Evolutionary conservation across 306 rosid species (phyloP).

Genomic region (Begonia masoniana): DNA sequence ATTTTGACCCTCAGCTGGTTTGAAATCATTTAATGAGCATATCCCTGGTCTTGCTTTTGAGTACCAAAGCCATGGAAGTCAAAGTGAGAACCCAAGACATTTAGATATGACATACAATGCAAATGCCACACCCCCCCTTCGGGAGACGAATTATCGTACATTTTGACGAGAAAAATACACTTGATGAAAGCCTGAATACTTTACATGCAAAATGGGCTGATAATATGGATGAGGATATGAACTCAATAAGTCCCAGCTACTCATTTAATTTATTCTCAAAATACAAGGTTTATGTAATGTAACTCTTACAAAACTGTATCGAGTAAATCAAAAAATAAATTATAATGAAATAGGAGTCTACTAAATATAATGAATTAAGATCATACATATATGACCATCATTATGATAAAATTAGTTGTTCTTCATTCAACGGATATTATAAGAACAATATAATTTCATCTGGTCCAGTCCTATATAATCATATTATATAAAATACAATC

Average conservation of each 20-base stretch:
- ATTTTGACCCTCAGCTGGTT: neutral
- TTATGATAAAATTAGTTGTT: no score
- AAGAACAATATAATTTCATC: no score
- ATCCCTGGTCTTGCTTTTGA: neutral
- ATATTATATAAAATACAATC: no score
- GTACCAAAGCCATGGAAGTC: neutral
- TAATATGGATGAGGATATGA: constrained; percentile 3
- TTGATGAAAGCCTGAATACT: constrained; percentile 31
- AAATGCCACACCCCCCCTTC: constrained; percentile 23
- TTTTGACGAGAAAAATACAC: constrained; percentile 53
- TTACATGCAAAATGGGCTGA: constrained; percentile 8
- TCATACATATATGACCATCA: no score
- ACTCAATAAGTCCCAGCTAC: neutral
- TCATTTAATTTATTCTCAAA: no score
- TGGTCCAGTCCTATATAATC: no score
- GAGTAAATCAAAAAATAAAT: no score
- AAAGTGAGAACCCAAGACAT: neutral
- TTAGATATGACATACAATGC: neutral
- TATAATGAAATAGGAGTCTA: no score
- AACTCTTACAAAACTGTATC: no score
- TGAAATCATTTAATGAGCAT: neutral
- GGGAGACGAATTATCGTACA: constrained; percentile 74
- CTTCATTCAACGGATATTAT: no score
- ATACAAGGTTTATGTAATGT: no score
- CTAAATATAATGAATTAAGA: no score